Evolutionary conservation across 495 filamentous ascomycete genomes (phyloP), one percentile per base, ranked within the genome.

Genomic region (Xylaria bambusicola): DNA sequence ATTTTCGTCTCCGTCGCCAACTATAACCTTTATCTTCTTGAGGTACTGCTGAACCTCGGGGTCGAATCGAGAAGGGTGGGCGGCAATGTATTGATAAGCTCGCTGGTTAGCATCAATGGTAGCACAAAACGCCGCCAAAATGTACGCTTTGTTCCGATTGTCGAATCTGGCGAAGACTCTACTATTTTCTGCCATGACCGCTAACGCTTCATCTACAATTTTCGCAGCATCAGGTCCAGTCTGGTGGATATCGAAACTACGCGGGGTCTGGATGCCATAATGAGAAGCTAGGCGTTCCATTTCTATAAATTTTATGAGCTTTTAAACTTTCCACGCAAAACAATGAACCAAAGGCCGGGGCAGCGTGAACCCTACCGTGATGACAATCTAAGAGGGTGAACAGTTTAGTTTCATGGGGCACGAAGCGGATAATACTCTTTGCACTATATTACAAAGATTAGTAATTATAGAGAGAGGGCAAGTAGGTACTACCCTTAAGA

Each of bases 241-340:
- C 42, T 46, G 42, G 42, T 46, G 18, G 12, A 46, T 46, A 18
- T 46, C 42, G 42, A 46, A 46, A 46, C 42, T 46, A 46, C 23
- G 9, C 42, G 42, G 42, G 6, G 42, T 46, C 42, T 46, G 42
- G 18, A 46, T 46, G 42, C 42, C 42, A 46, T 21, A 46, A 21
- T 6, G 20, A 46, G 42, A 46, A 46, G 42, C 18, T 17, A 46
- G 42, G 42, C 42, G 42, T 46, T 46, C 42, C 42, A 46, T 46
- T 21, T 46, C 42, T 46, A 23, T 6, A 46, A 6, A 12, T 33
- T 33, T 33, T 10, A 17, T 46, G 20, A 46, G 42, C 38, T 41
- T 41, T 41, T 41, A 15, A 18, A 23, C 20, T 46, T 46, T 46
- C 18, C 15, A 46, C 20, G 23, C 42, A 33, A 42, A 46, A 18